Percentiles rank a stretch among this genome's conserved stretches.
Conservation (phyloP, 2,329 filamentous ascomycete genomes). For the Pyricularia sp. region DNA sequence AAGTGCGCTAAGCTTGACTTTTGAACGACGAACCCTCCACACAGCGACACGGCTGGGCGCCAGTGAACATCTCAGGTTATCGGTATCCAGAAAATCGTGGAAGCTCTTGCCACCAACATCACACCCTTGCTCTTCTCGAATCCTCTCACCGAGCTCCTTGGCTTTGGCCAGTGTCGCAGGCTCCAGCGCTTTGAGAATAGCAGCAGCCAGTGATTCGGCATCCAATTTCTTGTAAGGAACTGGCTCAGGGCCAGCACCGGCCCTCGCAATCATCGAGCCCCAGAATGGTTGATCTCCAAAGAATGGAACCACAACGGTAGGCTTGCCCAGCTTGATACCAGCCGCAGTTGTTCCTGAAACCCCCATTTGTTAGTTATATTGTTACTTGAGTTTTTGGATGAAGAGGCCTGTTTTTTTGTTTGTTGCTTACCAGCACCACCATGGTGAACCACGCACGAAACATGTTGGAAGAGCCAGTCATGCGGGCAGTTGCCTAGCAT, state of each 20-base stretch:
- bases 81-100: slow-evolving; percentile 58
- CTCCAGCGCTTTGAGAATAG: slow-evolving; percentile 51
- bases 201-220: slow-evolving; percentile 54
- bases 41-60: slow-evolving; percentile 60
- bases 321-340: slow-evolving; percentile 60
- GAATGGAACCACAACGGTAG: slow-evolving; percentile 70
- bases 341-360: slow-evolving; percentile 61
- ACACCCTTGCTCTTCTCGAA: slow-evolving; percentile 50
- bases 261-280: slow-evolving; percentile 58
- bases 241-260: slow-evolving; percentile 55
- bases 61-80: slow-evolving; percentile 60
- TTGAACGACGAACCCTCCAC: slow-evolving; percentile 63
- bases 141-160: slow-evolving; percentile 52
- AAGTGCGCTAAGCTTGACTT: slow-evolving; percentile 60
- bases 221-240: slow-evolving; percentile 61
- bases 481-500: slow-evolving; percentile 68
- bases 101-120: slow-evolving; percentile 58
- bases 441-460: slow-evolving; percentile 62
- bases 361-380: background rate
- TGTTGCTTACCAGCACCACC: slow-evolving; percentile 32
- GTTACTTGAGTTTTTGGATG: background rate
- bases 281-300: slow-evolving; percentile 76
- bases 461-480: slow-evolving; percentile 65
- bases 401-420: background rate
- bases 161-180: slow-evolving; percentile 36